Base-by-base conservation (phyloP, 2,329 filamentous ascomycete genomes). In the Botrytis medusae region DNA sequence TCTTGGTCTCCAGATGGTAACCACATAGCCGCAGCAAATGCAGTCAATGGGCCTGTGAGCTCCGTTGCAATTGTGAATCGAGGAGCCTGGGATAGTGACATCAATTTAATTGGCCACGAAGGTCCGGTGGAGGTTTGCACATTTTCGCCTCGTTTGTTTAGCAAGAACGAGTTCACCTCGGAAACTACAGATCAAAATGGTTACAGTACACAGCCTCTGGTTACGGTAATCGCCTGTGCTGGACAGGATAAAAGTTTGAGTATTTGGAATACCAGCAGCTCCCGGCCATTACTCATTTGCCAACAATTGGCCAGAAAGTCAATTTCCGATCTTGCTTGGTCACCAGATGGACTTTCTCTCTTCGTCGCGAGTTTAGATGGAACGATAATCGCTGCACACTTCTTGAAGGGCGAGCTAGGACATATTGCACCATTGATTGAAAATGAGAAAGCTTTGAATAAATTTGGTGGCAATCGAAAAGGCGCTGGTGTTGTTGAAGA, bases 1-100 rank as follows among this genome's bases (percentile, higher is more conserved):
- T 98, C 95, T 1, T 99, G 96, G 96, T 98, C 94, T 2, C 97
- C 96, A 0, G 96, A 99, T 81, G 96, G 96, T 12, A 95, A 95
- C 79, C 95, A 98, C 79, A 98, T 99, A 75, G 96, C 96, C 5
- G 96, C 96, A 6, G 94, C 96, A 10, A 99, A 99, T 81, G 95
- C 96, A 0, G 95, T 97, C 32, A 99, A 99, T 80, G 96, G 96
- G 0, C 97, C 96, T 2, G 96, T 99, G 37, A 98, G 94, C 84
- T 97, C 95, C 0, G 95, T 98, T 46, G 95, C 96, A 7, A 98
- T 99, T 74, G 94, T 99, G 72, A 94, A 96, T 80, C 92, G 96
- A 77, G 92, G 93, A 29, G 89, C 89, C 54, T 99, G 97, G 96
- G 94, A 97, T 79, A 94, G 94, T 76, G 94, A 99, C 80, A 98